phyloP scores from a whole-genome alignment of 306 rosid genomes.

The Amphicarpaea edgeworthii region DNA sequence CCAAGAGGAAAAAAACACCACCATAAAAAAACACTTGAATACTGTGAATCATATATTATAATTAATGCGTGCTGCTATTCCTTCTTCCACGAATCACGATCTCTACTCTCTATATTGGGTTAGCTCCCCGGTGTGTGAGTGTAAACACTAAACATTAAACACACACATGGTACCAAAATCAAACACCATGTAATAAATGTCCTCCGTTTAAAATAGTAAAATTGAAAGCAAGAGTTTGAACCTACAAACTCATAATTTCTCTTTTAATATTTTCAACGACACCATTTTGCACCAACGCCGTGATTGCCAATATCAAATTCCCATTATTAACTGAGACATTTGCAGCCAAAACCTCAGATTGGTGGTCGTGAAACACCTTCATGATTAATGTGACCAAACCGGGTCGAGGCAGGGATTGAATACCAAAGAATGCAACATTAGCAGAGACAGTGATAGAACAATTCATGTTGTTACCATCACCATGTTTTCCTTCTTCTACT shows the following conservation, averaged over 20 bases:
- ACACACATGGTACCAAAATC: slow-evolving; percentile 1
- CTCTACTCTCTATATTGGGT: background rate
- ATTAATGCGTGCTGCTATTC: background rate
- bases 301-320: slow-evolving; percentile 44
- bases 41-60: background rate
- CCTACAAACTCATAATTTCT: slow-evolving; percentile 49
- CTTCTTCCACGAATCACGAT: background rate
- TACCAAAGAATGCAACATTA: slow-evolving; percentile 54
- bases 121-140: background rate
- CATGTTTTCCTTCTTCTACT: too few relatives aligned
- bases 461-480: slow-evolving; percentile 4
- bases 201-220: background rate
- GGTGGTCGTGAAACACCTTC: slow-evolving; percentile 46
- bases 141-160: too few relatives aligned
- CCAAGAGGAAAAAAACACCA: background rate
- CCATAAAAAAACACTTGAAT: background rate
- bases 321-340: slow-evolving; percentile 50
- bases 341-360: slow-evolving; percentile 50
- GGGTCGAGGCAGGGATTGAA: slow-evolving; percentile 43
- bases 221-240: background rate
- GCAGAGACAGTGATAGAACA: slow-evolving; percentile 40
- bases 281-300: slow-evolving; percentile 31
- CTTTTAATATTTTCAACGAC: slow-evolving; percentile 46
- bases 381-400: slow-evolving; percentile 42
- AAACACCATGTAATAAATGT: background rate